Percentiles rank a stretch among this genome's conserved stretches.
Evolutionary conservation across 2,329 filamentous ascomycete species (phyloP).

Genomic region (Hypoxylon sp.): DNA sequence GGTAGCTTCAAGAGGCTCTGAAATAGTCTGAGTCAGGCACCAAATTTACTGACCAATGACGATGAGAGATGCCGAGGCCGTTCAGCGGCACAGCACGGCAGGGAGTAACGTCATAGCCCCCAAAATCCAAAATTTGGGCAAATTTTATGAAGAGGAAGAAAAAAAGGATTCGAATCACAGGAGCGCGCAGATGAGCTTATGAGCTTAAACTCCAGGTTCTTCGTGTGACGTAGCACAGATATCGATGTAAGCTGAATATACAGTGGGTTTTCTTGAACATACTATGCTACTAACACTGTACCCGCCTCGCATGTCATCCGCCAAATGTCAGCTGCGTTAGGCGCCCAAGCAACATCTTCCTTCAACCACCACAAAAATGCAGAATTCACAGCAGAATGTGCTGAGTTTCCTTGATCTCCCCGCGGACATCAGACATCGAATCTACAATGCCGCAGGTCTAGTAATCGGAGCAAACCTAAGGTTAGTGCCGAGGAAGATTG

Average conservation of each 20-base stretch:
- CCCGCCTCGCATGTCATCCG: too few relatives aligned
- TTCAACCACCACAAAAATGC: neutral
- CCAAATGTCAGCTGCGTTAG: neutral
- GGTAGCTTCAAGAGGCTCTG: neutral
- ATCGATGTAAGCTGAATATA: too few relatives aligned
- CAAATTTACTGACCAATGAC: neutral
- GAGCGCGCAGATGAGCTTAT: too few relatives aligned
- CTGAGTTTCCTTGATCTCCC: slow-evolving; percentile 1
- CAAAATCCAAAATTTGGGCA: too few relatives aligned
- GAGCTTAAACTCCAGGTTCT: too few relatives aligned
- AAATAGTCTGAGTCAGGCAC: neutral
- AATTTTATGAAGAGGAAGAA: too few relatives aligned
- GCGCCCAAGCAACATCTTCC: neutral
- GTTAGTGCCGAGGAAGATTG: neutral
- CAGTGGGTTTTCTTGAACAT: too few relatives aligned
- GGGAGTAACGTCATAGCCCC: neutral
- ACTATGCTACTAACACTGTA: too few relatives aligned
- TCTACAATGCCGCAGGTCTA: slow-evolving; percentile 1
- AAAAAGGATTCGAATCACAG: neutral
- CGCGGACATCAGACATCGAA: neutral
- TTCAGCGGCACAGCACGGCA: neutral
- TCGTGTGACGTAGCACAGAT: too few relatives aligned
- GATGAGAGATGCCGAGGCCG: neutral
- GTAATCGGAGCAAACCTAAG: neutral
- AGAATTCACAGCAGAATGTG: neutral